Evolutionary conservation across 495 filamentous ascomycete genomes (phyloP).

Genomic region (Apodospora peruviana): DNA sequence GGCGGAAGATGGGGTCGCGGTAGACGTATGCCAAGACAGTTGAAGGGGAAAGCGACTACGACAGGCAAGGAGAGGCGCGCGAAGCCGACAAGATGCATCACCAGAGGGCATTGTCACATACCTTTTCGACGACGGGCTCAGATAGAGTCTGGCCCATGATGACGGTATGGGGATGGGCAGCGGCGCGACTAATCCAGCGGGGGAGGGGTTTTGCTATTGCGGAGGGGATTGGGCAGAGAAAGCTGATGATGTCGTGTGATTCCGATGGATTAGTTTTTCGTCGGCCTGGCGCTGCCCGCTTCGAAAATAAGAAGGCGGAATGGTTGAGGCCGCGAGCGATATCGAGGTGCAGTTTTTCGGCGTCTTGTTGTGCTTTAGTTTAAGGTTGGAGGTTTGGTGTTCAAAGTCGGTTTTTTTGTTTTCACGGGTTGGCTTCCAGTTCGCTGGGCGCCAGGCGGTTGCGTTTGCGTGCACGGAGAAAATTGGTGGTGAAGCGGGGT

Average conservation of each 20-base stretch:
- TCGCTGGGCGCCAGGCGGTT: conserved; percentile 6
- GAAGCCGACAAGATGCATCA: not conserved
- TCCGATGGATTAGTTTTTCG: conserved; percentile 2
- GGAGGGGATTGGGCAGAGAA: conserved; percentile 8
- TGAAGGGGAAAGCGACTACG: not conserved
- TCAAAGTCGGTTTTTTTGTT: conserved; percentile 11
- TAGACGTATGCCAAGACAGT: not conserved
- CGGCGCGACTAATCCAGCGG: not conserved
- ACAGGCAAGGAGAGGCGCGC: no score
- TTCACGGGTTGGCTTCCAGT: not conserved
- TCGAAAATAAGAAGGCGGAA: conserved; percentile 5
- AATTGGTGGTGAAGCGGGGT: conserved; percentile 24
- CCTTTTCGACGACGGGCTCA: conserved; percentile 98
- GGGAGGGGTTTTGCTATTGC: conserved; percentile 4
- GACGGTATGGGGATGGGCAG: conserved; percentile 15
- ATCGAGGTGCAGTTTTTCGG: not conserved
- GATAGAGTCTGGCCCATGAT: conserved; percentile 98
- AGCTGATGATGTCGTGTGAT: not conserved
- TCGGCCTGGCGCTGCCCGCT: conserved; percentile 9
- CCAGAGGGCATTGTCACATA: conserved; percentile 43
- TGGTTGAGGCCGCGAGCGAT: not conserved
- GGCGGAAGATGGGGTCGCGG: not conserved
- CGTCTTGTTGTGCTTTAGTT: not conserved
- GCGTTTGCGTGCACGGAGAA: conserved; percentile 14
- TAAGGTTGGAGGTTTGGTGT: no score